Conservation (phyloP, 768 basidiomycete species). For the Lentinula sp. region DNA sequence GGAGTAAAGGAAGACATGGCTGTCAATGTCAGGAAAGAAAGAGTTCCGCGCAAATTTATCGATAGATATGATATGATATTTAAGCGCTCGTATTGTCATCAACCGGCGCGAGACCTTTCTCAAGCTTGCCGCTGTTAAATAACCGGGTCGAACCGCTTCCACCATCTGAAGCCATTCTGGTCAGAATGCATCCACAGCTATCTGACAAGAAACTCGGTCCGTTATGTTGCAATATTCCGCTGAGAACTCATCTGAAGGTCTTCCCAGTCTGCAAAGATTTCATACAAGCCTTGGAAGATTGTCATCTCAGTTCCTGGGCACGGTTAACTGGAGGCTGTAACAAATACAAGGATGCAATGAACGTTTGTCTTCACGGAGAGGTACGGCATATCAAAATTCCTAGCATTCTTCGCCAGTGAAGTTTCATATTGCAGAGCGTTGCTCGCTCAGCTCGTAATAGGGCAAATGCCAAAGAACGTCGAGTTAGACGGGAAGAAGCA, state of each 20-base stretch:
- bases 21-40: conserved; percentile 8
- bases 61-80: neutral
- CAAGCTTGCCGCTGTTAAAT: neutral
- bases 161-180: neutral
- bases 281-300: conserved; percentile 69
- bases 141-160: neutral
- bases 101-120: neutral
- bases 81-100: neutral
- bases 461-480: conserved; percentile 50
- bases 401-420: neutral
- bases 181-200: conserved; percentile 61
- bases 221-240: conserved; percentile 12
- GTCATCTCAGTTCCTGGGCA: conserved; percentile 58
- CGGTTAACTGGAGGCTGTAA: conserved; percentile 70
- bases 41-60: neutral
- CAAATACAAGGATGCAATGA: conserved; percentile 57
- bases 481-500: conserved; percentile 50
- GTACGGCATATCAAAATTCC: conserved; percentile 28
- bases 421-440: conserved; percentile 38
- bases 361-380: conserved; percentile 66
- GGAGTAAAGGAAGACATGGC: conserved; percentile 36
- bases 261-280: conserved; percentile 64
- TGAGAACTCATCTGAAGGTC: conserved; percentile 1
- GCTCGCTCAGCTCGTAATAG: conserved; percentile 56
- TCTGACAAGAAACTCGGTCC: conserved; percentile 59